Conservation (phyloP, 306 rosid genomes). For the Medicago lupulina region DNA sequence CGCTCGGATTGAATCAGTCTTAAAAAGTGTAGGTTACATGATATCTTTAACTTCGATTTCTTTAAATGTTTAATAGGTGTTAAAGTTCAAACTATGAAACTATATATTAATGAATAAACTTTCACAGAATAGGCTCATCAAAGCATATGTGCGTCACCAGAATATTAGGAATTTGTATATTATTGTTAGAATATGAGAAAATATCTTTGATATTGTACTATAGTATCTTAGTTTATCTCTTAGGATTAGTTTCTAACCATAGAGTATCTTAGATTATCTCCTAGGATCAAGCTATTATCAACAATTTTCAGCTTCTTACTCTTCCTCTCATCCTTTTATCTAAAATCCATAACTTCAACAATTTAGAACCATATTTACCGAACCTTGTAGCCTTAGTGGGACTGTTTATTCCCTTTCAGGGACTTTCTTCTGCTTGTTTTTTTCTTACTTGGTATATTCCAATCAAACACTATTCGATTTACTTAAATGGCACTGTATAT, state of each 20-base stretch:
- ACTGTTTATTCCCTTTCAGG: too few relatives aligned
- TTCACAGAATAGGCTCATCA: background rate
- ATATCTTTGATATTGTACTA: background rate
- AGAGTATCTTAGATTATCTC: background rate
- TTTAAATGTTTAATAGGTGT: conserved; percentile 2
- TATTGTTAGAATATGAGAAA: conserved; percentile 1
- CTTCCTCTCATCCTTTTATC: too few relatives aligned
- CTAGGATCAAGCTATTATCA: background rate
- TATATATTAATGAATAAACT: background rate
- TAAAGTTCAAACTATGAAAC: conserved; percentile 13
- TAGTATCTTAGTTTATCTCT: background rate
- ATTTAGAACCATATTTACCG: too few relatives aligned
- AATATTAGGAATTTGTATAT: too few relatives aligned
- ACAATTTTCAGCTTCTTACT: too few relatives aligned
- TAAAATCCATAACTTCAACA: too few relatives aligned
- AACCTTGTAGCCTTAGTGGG: too few relatives aligned
- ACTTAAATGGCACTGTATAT: conserved; percentile 24
- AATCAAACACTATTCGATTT: background rate
- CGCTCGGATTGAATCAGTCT: conserved; percentile 71
- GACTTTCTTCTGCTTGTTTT: too few relatives aligned
- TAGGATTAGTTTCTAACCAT: background rate
- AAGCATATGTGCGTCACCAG: background rate
- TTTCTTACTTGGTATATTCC: too few relatives aligned
- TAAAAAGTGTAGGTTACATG: conserved; percentile 72
- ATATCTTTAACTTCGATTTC: conserved; percentile 38